Evolutionary conservation across 202 grass and related monocot species (phyloP).

Genomic region (Digitaria exilis): DNA sequence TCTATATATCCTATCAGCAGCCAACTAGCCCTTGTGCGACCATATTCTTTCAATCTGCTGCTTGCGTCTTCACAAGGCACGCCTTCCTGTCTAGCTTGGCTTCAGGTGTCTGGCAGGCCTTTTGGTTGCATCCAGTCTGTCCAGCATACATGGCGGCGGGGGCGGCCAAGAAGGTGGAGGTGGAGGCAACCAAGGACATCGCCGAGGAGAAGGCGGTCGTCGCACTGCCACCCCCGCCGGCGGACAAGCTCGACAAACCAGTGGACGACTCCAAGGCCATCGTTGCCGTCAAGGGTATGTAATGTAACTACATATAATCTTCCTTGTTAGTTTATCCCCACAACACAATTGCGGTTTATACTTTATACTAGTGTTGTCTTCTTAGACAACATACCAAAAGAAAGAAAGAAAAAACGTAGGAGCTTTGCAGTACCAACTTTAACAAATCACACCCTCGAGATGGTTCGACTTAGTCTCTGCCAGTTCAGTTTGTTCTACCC

Average conservation of each 20-base stretch:
- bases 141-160: slow-evolving; percentile 46
- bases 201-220: slow-evolving; percentile 85
- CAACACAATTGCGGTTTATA: not conserved
- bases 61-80: not conserved
- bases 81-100: not conserved
- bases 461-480: not conserved
- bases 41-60: not conserved
- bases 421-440: not conserved
- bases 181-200: slow-evolving; percentile 81
- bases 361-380: too few species aligned
- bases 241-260: slow-evolving; percentile 22
- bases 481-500: not conserved
- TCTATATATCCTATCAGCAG: not conserved
- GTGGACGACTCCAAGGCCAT: slow-evolving; percentile 60
- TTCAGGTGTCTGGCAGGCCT: not conserved
- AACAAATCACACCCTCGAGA: not conserved
- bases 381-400: too few species aligned
- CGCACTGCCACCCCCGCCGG: slow-evolving; percentile 28
- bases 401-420: too few species aligned
- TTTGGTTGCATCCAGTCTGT: not conserved
- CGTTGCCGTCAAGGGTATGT: slow-evolving; percentile 59
- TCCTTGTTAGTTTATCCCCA: not conserved
- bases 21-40: not conserved
- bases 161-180: slow-evolving; percentile 66
- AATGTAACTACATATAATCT: not conserved